Evolutionary conservation across 2,329 filamentous ascomycete species (phyloP), one percentile per base, ranked within the genome.

Genomic region (Cercospora janseana): DNA sequence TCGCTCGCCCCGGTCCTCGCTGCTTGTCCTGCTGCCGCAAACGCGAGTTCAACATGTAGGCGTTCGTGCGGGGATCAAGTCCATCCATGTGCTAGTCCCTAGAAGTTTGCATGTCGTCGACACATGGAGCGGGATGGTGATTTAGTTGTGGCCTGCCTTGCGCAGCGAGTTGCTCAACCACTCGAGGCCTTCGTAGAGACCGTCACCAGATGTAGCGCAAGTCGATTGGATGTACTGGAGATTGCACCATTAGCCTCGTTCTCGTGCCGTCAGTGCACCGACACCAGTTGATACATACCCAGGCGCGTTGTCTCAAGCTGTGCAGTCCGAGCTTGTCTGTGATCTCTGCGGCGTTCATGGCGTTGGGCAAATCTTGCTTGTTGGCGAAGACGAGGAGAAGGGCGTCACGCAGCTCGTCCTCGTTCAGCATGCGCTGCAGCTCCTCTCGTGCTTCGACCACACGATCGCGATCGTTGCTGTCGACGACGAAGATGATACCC

Each of bases 321-420:
- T 97, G 92, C 69, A 98, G 90, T 71, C 93, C 93, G 75, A 98
- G 89, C 85, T 97, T 96, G 80, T 98, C 92, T 75, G 93, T 98
- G 75, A 98, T 97, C 80, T 98, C 93, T 70, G 93, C 92, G 69
- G 93, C 92, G 78, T 95, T 96, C 93, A 97, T 97, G 76, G 93
- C 93, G 72, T 97, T 97, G 52, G 81, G 78, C 63, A 97, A 77
- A 82, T 98, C 93, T 75, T 97, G 93, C 82, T 98, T 98, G 79
- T 98, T 98, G 67, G 93, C 93, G 71, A 98, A 97, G 32, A 98
- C 92, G 54, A 97, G 76, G 63, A 98, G 77, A 63, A 97, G 78
- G 55, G 90, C 91, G 68, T 97, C 92, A 75, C 93, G 91, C 83
- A 97, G 92, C 79, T 98, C 93, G 59, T 92, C 85, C 71, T 97